These are phyloP conservation scores for Drechslera avenae DNA, from an alignment of 2,329 filamentous ascomycete species.

Conservation along the genomic window DNA sequence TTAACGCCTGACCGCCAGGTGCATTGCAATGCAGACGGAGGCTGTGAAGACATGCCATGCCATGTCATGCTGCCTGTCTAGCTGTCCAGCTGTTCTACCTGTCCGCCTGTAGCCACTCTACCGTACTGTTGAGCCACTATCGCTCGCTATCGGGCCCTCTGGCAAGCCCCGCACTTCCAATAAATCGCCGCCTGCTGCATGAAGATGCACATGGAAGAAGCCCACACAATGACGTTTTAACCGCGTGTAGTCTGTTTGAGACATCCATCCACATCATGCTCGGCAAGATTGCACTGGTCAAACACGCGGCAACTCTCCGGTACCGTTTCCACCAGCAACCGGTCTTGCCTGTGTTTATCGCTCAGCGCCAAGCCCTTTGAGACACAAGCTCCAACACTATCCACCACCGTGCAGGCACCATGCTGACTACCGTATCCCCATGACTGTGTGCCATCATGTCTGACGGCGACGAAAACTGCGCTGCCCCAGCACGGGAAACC, in stretches of 20 bases:
- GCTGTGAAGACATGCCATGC: background rate
- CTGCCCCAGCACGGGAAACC: background rate
- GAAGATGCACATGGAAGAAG: slow-evolving; percentile 7
- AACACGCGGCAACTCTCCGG: background rate
- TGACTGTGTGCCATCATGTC: too few relatives aligned
- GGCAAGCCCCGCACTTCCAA: slow-evolving; percentile 11
- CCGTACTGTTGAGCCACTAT: slow-evolving; percentile 6
- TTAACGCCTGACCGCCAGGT: background rate
- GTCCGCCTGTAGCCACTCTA: too few relatives aligned
- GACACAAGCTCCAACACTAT: background rate
- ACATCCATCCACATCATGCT: background rate
- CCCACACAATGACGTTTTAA: slow-evolving; percentile 15
- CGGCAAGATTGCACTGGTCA: background rate
- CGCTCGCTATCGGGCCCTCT: slow-evolving; percentile 3
- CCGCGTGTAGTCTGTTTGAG: slow-evolving; percentile 7
- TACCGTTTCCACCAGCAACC: slow-evolving; percentile 9
- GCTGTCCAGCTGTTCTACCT: too few relatives aligned
- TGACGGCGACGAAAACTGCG: too few relatives aligned
- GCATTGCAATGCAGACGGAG: background rate
- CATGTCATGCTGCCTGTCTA: background rate
- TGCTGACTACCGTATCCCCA: too few relatives aligned
- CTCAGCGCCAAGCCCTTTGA: background rate
- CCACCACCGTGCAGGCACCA: too few relatives aligned
- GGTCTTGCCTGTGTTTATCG: background rate
- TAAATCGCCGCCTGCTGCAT: slow-evolving; percentile 6